Evolutionary conservation across 805 yeast species (phyloP), one percentile per base, ranked within the genome.

Genomic region (Candida glaebosa): DNA sequence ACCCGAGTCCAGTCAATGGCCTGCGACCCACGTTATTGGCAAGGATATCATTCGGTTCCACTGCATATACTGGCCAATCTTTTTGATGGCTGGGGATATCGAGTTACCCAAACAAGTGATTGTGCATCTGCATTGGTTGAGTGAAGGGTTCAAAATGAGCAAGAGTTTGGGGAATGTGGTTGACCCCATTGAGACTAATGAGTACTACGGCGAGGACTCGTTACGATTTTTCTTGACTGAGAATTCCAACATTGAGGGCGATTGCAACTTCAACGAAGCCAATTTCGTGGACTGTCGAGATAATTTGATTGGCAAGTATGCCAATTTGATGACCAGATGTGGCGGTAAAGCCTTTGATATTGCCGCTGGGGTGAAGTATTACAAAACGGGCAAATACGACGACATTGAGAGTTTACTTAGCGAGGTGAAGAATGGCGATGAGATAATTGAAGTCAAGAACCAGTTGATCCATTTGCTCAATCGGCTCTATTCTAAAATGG

Each of bases 111-210:
- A 73, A 32, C 82, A 81, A 43, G 76, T 93, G 3, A 73, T 89
- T 4, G 96, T 93, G 2, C 99, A 93, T 66, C 83, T 95, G 4
- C 99, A 93, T 60, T 93, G 98, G 98, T 69, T 90, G 17, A 77
- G 84, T 60, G 84, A 81, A 25, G 98, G 98, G 0, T 68, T 79
- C 34, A 93, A 93, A 57, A 93, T 93, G 99, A 86, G 96, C 38
- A 93, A 93, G 54, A 83, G 95, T 42, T 65, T 81, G 41, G 96
- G 97, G 0, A 93, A 93, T 57, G 97, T 91, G 7, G 95, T 91
- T 4, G 97, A 93, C 54, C 99, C 99, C 0, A 56, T 85, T 15
- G 76, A 67, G n/a, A 71, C 83, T 22, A 68, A 78, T 3, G 69
- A 76, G 0, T 59, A 70, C 32, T 87, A 84, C 52, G 96, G 89